Evolutionary conservation across 2,329 filamentous ascomycete genomes (phyloP), one percentile per base, ranked within the genome.

Genomic region (Dothistroma septosporum): DNA sequence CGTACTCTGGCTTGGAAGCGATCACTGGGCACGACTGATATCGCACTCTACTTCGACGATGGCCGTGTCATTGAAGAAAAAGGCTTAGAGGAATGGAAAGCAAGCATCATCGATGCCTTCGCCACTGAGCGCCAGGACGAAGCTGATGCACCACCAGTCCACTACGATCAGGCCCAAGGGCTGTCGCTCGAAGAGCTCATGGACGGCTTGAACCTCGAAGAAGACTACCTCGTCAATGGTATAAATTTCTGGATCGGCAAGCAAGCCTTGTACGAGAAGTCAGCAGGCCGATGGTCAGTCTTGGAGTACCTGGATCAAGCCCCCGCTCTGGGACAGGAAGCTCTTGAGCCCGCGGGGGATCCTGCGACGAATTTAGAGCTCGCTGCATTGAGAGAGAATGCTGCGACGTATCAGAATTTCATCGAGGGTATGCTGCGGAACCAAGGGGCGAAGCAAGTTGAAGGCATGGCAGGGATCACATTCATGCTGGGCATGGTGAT

Each of bases 401-500:
- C 85, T 74, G 80, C 82, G 48, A 83, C 96, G 44, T 96, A 97
- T 76, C 91, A 90, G 85, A 89, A 92, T 70, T 97, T 96, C 73
- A 92, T 99, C 61, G 81, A 92, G 59, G 91, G 91, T 55, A 97
- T 99, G 94, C 79, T 99, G 76, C 97, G 91, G 63, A 97, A 97
- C 75, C 89, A 91, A 68, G 71, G 70, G 10, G 58, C 69, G 7
- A 72, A 71, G 55, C 69, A 70, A 57, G 60, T 74, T 53, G 88
- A 88, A 19, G 85, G 88, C 31, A 94, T 97, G 90, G 87, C 90
- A 55, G 78, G 92, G 61, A 95, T 99, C 66, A 83, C 87, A 9
- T 96, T 92, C 88, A 97, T 97, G 91, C 83, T 99, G 82, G 91
- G 91, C 76, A 93, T 97, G 83, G 83, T 93, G 61, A 86, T 97